Conservation (phyloP, 441 rosid species). For the Macaranga tanarius region DNA sequence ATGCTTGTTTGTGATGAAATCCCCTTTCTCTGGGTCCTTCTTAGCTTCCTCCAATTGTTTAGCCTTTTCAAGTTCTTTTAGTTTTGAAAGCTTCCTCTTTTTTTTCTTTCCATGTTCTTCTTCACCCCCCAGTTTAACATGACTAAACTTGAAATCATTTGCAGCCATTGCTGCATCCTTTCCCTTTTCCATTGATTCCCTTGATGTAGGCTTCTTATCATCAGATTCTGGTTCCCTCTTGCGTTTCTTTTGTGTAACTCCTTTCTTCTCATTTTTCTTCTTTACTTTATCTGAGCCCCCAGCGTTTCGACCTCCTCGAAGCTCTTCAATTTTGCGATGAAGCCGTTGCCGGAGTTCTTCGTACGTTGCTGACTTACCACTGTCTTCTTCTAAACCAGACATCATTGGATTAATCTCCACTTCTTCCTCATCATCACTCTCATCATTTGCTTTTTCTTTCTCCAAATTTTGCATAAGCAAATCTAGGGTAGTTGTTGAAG, state of each 20-base stretch:
- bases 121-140: slow-evolving; percentile 63
- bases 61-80: slow-evolving; percentile 51
- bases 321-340: slow-evolving; percentile 61
- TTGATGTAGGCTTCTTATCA: slow-evolving; percentile 23
- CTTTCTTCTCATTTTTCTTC: slow-evolving; percentile 34
- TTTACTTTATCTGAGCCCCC: slow-evolving; percentile 38
- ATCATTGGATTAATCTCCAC: slow-evolving; percentile 34
- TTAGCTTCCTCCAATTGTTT: slow-evolving; percentile 42
- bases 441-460: slow-evolving; percentile 45
- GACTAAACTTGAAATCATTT: slow-evolving; percentile 63
- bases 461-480: slow-evolving; percentile 60
- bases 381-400: slow-evolving; percentile 34
- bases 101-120: slow-evolving; percentile 41
- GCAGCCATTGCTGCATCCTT: slow-evolving; percentile 62
- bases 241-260: slow-evolving; percentile 39
- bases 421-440: slow-evolving; percentile 35
- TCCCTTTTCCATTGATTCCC: slow-evolving; percentile 39
- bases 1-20: slow-evolving; percentile 47
- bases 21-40: slow-evolving; percentile 64
- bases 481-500: slow-evolving; percentile 54
- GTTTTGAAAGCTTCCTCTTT: slow-evolving; percentile 47
- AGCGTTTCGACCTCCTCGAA: slow-evolving; percentile 49
- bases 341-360: slow-evolving; percentile 75
- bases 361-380: slow-evolving; percentile 47
- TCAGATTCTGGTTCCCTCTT: slow-evolving; percentile 49